Evolutionary conservation across 495 filamentous ascomycete species (phyloP).

Genomic region (Astrothelium subdiscretum): DNA sequence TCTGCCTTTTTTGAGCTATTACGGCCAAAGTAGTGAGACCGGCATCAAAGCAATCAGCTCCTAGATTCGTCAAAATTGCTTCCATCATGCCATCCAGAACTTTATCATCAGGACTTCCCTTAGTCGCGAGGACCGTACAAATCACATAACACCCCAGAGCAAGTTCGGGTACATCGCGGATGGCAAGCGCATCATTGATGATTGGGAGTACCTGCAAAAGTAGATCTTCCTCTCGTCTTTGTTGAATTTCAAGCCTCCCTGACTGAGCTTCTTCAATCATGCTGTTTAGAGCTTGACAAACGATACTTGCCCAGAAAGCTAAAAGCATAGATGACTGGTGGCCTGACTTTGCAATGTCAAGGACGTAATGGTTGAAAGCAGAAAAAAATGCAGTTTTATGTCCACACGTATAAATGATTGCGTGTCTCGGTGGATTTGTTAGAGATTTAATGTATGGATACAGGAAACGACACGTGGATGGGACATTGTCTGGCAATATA

Average conservation of each 20-base stretch:
- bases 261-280: conserved; percentile 67
- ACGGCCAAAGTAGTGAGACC: conserved; percentile 74
- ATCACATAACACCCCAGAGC: conserved; percentile 86
- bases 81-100: conserved; percentile 75
- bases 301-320: conserved; percentile 77
- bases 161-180: conserved; percentile 62
- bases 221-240: conserved; percentile 54
- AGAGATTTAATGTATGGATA: conserved; percentile 69
- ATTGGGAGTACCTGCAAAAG: conserved; percentile 62
- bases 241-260: conserved; percentile 46
- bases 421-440: conserved; percentile 61
- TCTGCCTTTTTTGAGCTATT: conserved; percentile 59
- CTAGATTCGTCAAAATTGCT: conserved; percentile 65
- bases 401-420: conserved; percentile 67
- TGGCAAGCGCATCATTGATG: conserved; percentile 59
- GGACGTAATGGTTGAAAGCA: conserved; percentile 59
- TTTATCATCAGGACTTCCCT: conserved; percentile 61
- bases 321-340: conserved; percentile 64
- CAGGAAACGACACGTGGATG: conserved; percentile 69
- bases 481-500: conserved; percentile 61
- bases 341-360: conserved; percentile 52
- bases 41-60: conserved; percentile 51
- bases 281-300: conserved; percentile 66
- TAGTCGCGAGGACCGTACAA: conserved; percentile 68
- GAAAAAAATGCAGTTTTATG: conserved; percentile 60